phyloP scores from a whole-genome alignment of 495 filamentous ascomycete species.

The Penicillium egyptiacum region DNA sequence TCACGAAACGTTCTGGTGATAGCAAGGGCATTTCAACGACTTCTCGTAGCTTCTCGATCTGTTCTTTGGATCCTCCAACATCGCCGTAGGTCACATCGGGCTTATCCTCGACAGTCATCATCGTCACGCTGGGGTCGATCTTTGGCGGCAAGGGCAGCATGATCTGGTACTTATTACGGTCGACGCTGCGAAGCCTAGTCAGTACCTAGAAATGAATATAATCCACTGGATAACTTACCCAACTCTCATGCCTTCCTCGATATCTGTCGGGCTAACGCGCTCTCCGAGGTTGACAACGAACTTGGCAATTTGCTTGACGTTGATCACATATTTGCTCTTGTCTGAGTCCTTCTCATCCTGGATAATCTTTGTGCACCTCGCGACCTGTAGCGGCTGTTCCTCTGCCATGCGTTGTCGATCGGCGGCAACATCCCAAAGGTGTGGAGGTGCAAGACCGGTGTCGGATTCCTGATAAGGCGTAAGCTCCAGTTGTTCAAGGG shows the following conservation, averaged over 20 bases:
- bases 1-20: constrained; percentile 95
- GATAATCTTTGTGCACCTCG: constrained; percentile 98
- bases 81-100: constrained; percentile 98
- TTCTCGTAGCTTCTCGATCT: constrained; percentile 97
- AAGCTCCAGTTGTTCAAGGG: constrained; percentile 20
- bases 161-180: constrained; percentile 98
- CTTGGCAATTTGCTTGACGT: constrained; percentile 99
- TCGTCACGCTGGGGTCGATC: constrained; percentile 98
- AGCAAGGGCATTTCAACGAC: constrained; percentile 97
- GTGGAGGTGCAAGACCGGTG: constrained; percentile 94
- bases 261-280: constrained; percentile 95
- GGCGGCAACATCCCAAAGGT: constrained; percentile 97
- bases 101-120: constrained; percentile 99
- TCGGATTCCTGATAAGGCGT: constrained; percentile 78
- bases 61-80: constrained; percentile 98
- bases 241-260: constrained; percentile 98
- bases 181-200: constrained; percentile 61
- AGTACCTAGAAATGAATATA: constrained; percentile 9
- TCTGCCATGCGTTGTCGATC: constrained; percentile 97
- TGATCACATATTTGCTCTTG: constrained; percentile 99
- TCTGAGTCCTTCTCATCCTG: constrained; percentile 93
- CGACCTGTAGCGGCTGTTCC: constrained; percentile 96
- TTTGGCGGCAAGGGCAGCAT: constrained; percentile 95
- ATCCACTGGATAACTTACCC: constrained; percentile 53
- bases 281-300: constrained; percentile 98